Conservation (phyloP, 2,329 filamentous ascomycete species). For the Ampelomyces quisqualis region DNA sequence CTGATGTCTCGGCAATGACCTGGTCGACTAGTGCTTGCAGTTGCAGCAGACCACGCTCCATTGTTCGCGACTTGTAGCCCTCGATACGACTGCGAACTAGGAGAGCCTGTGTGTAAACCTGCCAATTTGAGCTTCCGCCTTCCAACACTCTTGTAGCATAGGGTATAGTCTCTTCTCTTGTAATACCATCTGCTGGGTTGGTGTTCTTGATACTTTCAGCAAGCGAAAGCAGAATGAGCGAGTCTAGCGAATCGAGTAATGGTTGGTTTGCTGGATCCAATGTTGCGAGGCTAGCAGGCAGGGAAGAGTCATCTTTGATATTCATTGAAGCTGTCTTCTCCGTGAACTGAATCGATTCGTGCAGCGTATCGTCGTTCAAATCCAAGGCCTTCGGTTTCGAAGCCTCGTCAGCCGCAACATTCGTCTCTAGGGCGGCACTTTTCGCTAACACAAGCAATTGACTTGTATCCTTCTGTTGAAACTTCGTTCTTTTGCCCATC, state of each 20-base stretch:
- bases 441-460: constrained; percentile 89
- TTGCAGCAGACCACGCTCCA: constrained; percentile 87
- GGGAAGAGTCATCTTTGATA: constrained; percentile 48
- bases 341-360: constrained; percentile 82
- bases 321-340: constrained; percentile 51
- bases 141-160: constrained; percentile 86
- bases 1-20: constrained; percentile 79
- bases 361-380: constrained; percentile 87
- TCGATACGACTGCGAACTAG: constrained; percentile 89
- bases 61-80: constrained; percentile 78
- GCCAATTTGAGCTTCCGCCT: constrained; percentile 93
- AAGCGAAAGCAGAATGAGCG: constrained; percentile 75
- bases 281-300: constrained; percentile 63
- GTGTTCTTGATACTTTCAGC: constrained; percentile 91
- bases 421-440: constrained; percentile 54
- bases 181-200: constrained; percentile 79
- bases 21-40: constrained; percentile 95
- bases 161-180: constrained; percentile 88
- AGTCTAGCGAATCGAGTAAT: constrained; percentile 77
- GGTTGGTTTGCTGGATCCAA: constrained; percentile 81
- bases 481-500: constrained; percentile 81
- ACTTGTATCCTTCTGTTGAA: constrained; percentile 75
- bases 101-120: constrained; percentile 92
- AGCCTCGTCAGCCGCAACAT: constrained; percentile 17
- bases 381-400: constrained; percentile 67